Percentiles rank a stretch among this genome's conserved stretches.
phyloP scores from a whole-genome alignment of 306 rosid species.

The Corylus americana region DNA sequence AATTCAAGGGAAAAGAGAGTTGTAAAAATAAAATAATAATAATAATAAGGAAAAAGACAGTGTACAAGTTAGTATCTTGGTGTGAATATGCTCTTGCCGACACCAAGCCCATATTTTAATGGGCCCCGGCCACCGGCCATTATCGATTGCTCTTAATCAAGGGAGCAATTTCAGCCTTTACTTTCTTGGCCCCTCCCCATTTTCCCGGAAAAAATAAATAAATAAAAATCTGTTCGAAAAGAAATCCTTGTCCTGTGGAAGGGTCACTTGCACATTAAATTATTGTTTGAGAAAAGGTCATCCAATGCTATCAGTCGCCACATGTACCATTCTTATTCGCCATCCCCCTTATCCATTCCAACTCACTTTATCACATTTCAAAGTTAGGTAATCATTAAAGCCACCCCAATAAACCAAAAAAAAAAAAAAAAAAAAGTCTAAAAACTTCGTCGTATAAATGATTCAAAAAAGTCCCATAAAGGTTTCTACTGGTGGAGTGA shows the following conservation, averaged over 20 bases:
- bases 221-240: not conserved
- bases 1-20: not conserved
- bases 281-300: not conserved
- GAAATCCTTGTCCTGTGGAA: not conserved
- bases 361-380: not conserved
- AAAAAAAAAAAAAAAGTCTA: not conserved
- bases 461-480: not conserved
- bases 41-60: no score
- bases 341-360: not conserved
- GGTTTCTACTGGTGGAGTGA: not conserved
- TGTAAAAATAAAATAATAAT: no score
- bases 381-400: no score
- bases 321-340: not conserved
- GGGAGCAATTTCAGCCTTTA: slow-evolving; percentile 4
- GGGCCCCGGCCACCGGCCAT: not conserved
- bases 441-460: not conserved
- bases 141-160: not conserved
- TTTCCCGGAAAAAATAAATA: not conserved
- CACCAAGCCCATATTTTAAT: not conserved
- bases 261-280: not conserved
- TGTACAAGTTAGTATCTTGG: not conserved
- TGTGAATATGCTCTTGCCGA: not conserved
- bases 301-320: not conserved
- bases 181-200: not conserved
- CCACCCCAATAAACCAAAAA: no score